Percentiles rank a stretch among this genome's conserved stretches.
Conservation (phyloP, 164 flowering plant species). For the Brasenia schreberi region DNA sequence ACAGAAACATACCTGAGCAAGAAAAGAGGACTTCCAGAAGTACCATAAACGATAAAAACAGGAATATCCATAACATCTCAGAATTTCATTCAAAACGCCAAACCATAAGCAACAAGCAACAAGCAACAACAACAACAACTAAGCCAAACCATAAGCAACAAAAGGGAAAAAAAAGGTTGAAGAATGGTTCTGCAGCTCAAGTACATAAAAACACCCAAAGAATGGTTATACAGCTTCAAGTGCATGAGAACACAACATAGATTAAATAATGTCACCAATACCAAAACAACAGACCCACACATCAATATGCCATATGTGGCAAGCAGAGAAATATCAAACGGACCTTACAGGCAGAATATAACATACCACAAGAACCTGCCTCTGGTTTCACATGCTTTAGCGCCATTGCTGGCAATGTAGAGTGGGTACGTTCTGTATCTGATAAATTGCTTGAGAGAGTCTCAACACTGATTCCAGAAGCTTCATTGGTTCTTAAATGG, state of each 20-base stretch:
- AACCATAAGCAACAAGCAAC: neutral
- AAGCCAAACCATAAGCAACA: neutral
- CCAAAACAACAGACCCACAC: too few relatives aligned
- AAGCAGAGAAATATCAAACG: neutral
- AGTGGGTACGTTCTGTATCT: neutral
- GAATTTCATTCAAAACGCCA: neutral
- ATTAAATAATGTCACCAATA: too few relatives aligned
- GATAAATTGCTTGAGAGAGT: neutral
- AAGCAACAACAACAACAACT: too few relatives aligned
- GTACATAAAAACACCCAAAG: neutral
- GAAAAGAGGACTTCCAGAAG: neutral
- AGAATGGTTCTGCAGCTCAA: neutral
- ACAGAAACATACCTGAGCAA: neutral
- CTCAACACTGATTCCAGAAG: conserved; percentile 3
- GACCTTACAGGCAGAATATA: neutral
- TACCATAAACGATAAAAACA: too few relatives aligned
- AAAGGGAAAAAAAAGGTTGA: too few relatives aligned
- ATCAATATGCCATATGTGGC: neutral
- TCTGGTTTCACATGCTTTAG: neutral
- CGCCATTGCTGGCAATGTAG: too few relatives aligned
- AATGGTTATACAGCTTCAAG: neutral
- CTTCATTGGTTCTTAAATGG: conserved; percentile 32
- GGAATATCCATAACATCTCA: neutral
- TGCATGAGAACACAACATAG: neutral
- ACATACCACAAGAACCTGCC: neutral